phyloP scores from a whole-genome alignment of 2,329 filamentous ascomycete species.

The Cercospora citrullina region DNA sequence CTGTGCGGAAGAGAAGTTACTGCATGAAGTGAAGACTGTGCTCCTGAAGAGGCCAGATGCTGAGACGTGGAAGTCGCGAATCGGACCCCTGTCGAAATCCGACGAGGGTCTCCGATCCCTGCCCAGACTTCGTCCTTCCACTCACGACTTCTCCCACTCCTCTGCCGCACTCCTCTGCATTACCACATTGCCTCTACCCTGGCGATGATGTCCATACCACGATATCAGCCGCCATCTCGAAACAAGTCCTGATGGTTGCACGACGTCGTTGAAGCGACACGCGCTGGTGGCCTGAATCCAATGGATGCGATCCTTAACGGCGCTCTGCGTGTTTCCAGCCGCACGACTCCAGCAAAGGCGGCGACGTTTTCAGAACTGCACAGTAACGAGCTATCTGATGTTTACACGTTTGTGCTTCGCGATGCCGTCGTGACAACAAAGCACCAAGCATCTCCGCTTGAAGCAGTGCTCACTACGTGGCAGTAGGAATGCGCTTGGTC shows the following conservation, averaged over 20 bases:
- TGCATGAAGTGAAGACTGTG: background rate
- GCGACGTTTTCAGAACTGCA: background rate
- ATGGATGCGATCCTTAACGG: background rate
- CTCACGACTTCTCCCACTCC: background rate
- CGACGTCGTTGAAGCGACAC: background rate
- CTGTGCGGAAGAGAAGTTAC: background rate
- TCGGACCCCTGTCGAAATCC: constrained; percentile 1
- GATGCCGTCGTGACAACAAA: background rate
- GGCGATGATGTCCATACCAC: background rate
- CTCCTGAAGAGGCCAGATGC: background rate
- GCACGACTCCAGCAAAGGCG: background rate
- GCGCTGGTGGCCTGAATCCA: background rate
- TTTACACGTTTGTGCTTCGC: background rate
- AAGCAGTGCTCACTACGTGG: background rate
- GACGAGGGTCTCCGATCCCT: background rate
- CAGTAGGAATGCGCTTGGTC: background rate
- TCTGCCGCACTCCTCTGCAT: background rate
- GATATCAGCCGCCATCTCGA: background rate
- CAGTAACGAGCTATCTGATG: too few species aligned
- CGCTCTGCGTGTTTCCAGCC: background rate
- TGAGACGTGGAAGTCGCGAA: background rate
- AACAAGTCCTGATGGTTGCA: background rate
- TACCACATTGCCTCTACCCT: background rate
- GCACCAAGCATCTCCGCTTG: background rate
- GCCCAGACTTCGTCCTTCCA: background rate